These are phyloP conservation scores for Haplosporangium gracile DNA, from an alignment of 192 early-diverging fungal species.

Conservation along the genomic window DNA sequence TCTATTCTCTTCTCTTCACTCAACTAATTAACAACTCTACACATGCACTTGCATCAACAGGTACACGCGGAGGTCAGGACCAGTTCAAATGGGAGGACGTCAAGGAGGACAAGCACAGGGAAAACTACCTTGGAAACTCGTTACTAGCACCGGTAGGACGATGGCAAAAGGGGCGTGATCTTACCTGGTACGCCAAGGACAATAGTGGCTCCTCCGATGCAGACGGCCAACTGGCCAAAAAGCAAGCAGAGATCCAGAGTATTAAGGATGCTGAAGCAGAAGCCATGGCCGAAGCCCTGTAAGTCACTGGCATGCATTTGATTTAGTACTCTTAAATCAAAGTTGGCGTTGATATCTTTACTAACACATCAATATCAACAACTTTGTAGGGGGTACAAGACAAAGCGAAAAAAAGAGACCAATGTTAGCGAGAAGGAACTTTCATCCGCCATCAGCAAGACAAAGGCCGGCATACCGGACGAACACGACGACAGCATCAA, in stretches of 20 bases:
- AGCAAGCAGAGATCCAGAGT: constrained; percentile 59
- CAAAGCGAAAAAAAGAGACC: constrained; percentile 54
- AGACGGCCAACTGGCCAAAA: constrained; percentile 16
- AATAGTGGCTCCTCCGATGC: constrained; percentile 34
- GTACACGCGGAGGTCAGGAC: constrained; percentile 59
- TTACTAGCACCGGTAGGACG: constrained; percentile 83
- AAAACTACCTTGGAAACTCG: constrained; percentile 90
- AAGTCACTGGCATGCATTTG: constrained; percentile 4
- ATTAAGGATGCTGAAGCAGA: constrained; percentile 74
- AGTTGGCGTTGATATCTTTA: background rate
- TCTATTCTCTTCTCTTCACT: background rate
- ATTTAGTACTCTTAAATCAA: background rate
- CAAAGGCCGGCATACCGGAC: constrained; percentile 34
- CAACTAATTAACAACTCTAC: background rate
- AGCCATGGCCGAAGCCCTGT: constrained; percentile 71
- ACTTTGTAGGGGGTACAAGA: constrained; percentile 58
- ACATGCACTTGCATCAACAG: constrained; percentile 17
- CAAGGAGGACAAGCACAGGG: constrained; percentile 78
- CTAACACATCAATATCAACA: background rate
- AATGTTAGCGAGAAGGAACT: constrained; percentile 65
- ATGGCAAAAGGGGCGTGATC: constrained; percentile 74
- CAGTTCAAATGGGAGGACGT: constrained; percentile 74
- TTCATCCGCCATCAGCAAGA: constrained; percentile 55
- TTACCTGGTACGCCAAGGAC: constrained; percentile 82
- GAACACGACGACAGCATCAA: constrained; percentile 40